Evolutionary conservation across 495 filamentous ascomycete species (phyloP), one percentile per base, ranked within the genome.

Genomic region (Hypoxylon fragiforme): DNA sequence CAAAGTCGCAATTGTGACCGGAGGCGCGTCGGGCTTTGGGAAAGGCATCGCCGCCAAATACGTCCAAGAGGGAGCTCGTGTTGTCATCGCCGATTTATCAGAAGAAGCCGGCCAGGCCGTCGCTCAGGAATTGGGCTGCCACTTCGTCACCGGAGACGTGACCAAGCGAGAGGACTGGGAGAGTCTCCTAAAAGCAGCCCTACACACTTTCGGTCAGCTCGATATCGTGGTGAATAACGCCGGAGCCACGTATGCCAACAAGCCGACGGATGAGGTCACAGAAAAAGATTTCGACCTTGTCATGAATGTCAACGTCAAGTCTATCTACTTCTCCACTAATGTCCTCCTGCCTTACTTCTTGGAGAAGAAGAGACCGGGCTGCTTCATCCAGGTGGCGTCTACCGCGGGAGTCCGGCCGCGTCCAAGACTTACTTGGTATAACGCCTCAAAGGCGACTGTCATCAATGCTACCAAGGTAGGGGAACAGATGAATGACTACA

Each of bases 361-460:
- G 20, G 73, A 80, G 47, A 78, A 81, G 51, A 77, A 79, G 11
- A 66, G 76, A n/a, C 81, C 82, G 4, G 84, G 84, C 0, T 76
- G 69, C 6, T 79, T 88, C 46, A 83, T 89, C 53, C 86, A 88
- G 64, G 82, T 87, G 30, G 82, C 84, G 1, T 83, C 79, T 5
- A 85, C 85, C 21, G 85, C 83, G 3, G 81, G 81, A 7, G 78
- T 75, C 16, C 73, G 85, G 44, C 85, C 85, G 2, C 74, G 85
- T n/a, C 82, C 84, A 3, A 81, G 83, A 2, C 69, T 88, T 47
- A 83, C 86, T 8, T 87, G 83, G 83, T 88, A 88, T 60, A 88
- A 87, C 61, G 80, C 82, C 2, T 81, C 79, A 26, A 88, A 88
- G 65, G 83, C 79, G 2, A 84, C 85, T 18, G 81, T 86, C 3